Percentiles rank a stretch among this genome's conserved stretches.
Conservation (phyloP, 768 basidiomycete species). For the Amanita inopinata region DNA sequence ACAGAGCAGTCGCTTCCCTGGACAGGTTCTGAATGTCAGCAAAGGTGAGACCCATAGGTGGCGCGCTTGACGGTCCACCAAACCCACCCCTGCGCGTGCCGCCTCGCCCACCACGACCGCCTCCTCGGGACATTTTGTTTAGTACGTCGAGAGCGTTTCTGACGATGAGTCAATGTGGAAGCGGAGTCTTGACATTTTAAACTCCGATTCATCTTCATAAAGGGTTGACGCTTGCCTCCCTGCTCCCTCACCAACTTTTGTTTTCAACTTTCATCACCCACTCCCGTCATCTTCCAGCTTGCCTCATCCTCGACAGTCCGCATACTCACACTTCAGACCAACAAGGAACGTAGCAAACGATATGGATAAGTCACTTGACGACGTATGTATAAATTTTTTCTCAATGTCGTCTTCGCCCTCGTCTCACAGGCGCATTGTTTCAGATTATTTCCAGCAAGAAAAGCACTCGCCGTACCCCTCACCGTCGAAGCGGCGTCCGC, state of each 20-base stretch:
- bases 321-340: slow-evolving; percentile 9
- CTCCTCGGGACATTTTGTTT: slow-evolving; percentile 29
- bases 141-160: slow-evolving; percentile 8
- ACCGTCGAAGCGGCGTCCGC: slow-evolving; percentile 38
- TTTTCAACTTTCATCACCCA: slow-evolving; percentile 24
- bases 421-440: slow-evolving; percentile 14
- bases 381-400: slow-evolving; percentile 36
- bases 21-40: slow-evolving; percentile 72
- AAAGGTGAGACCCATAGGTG: slow-evolving; percentile 75
- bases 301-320: slow-evolving; percentile 10
- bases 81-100: slow-evolving; percentile 54
- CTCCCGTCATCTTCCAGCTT: slow-evolving; percentile 13
- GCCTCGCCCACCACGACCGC: slow-evolving; percentile 30
- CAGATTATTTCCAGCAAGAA: slow-evolving; percentile 65
- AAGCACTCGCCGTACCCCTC: slow-evolving; percentile 34
- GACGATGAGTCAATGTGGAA: slow-evolving; percentile 15
- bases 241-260: slow-evolving; percentile 19
- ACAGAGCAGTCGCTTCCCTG: slow-evolving; percentile 66
- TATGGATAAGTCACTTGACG: slow-evolving; percentile 83
- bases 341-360: slow-evolving; percentile 10
- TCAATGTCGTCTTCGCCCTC: slow-evolving; percentile 15
- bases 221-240: slow-evolving; percentile 9
- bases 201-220: slow-evolving; percentile 26
- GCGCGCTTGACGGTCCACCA: slow-evolving; percentile 39
- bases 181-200: slow-evolving; percentile 24